Conservation (phyloP, 129 eudicot genomes). For the Scalesia atractyloides region DNA sequence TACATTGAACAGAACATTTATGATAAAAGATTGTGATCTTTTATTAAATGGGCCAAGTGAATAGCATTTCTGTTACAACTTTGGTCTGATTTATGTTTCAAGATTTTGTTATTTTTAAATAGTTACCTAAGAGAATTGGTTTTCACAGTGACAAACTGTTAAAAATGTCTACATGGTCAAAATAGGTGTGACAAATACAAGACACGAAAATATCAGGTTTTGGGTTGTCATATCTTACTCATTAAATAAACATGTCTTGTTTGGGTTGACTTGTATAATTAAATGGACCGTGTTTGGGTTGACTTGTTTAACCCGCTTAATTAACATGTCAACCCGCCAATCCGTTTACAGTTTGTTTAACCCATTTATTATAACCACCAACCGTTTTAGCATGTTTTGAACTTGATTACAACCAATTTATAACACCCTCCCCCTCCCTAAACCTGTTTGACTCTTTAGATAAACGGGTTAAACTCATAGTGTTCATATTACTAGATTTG, state of each 20-base stretch:
- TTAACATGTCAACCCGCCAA: background rate
- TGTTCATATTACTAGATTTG: too few species aligned
- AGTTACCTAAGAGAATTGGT: background rate
- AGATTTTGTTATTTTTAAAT: background rate
- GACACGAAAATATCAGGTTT: background rate
- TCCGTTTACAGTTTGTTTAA: background rate
- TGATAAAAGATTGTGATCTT: slow-evolving; percentile 14
- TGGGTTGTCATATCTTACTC: background rate
- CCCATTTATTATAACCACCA: background rate
- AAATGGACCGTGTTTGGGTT: background rate
- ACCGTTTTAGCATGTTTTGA: background rate
- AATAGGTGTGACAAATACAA: background rate
- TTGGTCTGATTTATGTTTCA: background rate
- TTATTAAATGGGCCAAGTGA: slow-evolving; percentile 12
- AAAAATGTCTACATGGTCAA: background rate
- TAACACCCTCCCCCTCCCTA: too few species aligned
- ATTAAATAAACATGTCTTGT: too few species aligned
- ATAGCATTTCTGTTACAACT: background rate
- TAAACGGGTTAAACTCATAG: background rate
- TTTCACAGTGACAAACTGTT: background rate
- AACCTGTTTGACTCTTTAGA: background rate
- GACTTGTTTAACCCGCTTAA: background rate
- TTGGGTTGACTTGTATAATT: background rate
- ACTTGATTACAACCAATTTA: background rate
- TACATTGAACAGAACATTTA: slow-evolving; percentile 13